A percentile compares a stretch with the other conserved stretches of the same genome.
Conservation (phyloP, 805 yeast genomes). For the Candida glaebosa region DNA sequence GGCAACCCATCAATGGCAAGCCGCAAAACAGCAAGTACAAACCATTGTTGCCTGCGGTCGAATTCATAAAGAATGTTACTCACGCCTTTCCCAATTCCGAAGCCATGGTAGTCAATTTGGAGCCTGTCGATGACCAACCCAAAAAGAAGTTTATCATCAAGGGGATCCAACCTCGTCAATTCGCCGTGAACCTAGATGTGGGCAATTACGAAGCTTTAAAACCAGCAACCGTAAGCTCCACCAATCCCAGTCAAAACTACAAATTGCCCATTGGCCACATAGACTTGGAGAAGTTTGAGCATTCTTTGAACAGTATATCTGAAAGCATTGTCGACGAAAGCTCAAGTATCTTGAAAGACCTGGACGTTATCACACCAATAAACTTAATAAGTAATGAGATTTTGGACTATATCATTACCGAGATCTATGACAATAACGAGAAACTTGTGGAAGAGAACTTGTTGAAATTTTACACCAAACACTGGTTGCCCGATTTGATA, state of each 20-base stretch:
- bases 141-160: conserved; percentile 83
- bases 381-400: conserved; percentile 32
- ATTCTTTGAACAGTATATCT: conserved; percentile 20
- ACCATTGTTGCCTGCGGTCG: conserved; percentile 83
- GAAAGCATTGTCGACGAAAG: conserved; percentile 17
- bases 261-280: conserved; percentile 35
- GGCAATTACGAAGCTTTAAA: conserved; percentile 43
- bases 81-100: conserved; percentile 83
- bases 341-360: conserved; percentile 12
- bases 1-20: conserved; percentile 38
- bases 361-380: conserved; percentile 19
- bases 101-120: conserved; percentile 83
- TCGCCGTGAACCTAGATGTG: conserved; percentile 45
- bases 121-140: conserved; percentile 37
- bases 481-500: conserved; percentile 39
- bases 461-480: conserved; percentile 34
- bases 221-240: conserved; percentile 13
- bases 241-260: conserved; percentile 13
- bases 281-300: conserved; percentile 28
- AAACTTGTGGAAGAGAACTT: conserved; percentile 17
- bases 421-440: conserved; percentile 23
- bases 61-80: conserved; percentile 91
- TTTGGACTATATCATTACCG: conserved; percentile 26
- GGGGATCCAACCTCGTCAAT: conserved; percentile 85
- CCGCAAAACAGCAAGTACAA: conserved; percentile 22